Evolutionary conservation across 1,139 yeast species (phyloP).

Genomic region (Yamadazyma sp.): DNA sequence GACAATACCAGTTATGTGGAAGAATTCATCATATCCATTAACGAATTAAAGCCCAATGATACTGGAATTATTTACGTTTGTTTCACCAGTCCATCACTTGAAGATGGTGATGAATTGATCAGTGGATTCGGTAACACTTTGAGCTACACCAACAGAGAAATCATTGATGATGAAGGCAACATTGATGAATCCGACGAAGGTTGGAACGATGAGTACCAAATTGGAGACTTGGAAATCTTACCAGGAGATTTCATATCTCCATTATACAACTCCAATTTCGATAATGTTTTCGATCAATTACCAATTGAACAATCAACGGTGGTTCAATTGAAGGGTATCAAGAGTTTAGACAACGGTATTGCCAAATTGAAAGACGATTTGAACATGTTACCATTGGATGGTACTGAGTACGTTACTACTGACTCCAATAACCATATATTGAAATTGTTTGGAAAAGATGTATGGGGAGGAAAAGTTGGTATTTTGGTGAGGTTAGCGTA

Average conservation of each 20-base stretch:
- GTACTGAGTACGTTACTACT: conserved; percentile 64
- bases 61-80: conserved; percentile 81
- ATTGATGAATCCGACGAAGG: conserved; percentile 75
- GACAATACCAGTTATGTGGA: conserved; percentile 61
- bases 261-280: conserved; percentile 75
- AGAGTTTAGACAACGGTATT: conserved; percentile 38
- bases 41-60: conserved; percentile 66
- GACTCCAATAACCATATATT: conserved; percentile 67
- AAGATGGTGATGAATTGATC: conserved; percentile 37
- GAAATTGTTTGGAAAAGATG: conserved; percentile 81
- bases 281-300: conserved; percentile 72
- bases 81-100: conserved; percentile 54
- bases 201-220: conserved; percentile 89
- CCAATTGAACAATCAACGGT: conserved; percentile 36
- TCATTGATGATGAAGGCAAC: conserved; percentile 73
- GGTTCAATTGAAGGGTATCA: conserved; percentile 36
- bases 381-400: conserved; percentile 80
- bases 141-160: conserved; percentile 76
- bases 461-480: conserved; percentile 72
- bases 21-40: conserved; percentile 74
- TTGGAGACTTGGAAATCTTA: conserved; percentile 72
- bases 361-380: conserved; percentile 56
- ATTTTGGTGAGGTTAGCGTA: conserved; percentile 70
- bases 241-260: conserved; percentile 87
- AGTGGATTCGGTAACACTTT: conserved; percentile 63